Percentiles rank a stretch among this genome's conserved stretches.
Conservation (phyloP, 768 basidiomycete species). For the Hirschioporus abietinus region DNA sequence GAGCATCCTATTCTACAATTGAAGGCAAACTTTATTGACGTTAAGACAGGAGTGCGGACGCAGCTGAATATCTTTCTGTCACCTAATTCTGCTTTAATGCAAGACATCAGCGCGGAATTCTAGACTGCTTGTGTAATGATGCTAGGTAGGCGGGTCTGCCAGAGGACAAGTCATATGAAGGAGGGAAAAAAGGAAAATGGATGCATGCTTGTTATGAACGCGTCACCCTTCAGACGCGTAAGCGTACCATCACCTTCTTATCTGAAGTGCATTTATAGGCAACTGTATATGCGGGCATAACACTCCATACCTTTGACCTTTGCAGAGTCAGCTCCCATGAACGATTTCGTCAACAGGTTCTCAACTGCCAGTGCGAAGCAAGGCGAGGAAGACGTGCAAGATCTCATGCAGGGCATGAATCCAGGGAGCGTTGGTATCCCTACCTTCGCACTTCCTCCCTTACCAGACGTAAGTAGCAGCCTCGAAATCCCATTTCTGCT, state of each 20-base stretch:
- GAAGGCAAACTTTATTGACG: too few species aligned
- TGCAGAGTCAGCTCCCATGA: slow-evolving; percentile 47
- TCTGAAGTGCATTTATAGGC: not conserved
- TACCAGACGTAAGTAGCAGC: slow-evolving; percentile 61
- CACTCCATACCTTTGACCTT: not conserved
- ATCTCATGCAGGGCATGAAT: too few species aligned
- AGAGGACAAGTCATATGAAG: not conserved
- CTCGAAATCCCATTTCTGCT: too few species aligned
- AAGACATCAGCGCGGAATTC: too few species aligned
- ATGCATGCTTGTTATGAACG: slow-evolving; percentile 10
- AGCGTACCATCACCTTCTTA: slow-evolving; percentile 14
- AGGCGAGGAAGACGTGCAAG: slow-evolving; percentile 56
- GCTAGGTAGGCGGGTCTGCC: too few species aligned
- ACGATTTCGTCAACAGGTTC: slow-evolving; percentile 62
- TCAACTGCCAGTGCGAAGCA: slow-evolving; percentile 48
- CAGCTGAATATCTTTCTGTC: too few species aligned
- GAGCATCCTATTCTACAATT: too few species aligned
- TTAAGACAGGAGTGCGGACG: too few species aligned
- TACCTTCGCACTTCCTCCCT: slow-evolving; percentile 63
- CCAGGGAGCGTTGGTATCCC: slow-evolving; percentile 63
- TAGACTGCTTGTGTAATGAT: too few species aligned
- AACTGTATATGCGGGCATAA: not conserved
- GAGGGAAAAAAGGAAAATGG: not conserved
- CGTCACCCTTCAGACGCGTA: slow-evolving; percentile 27
- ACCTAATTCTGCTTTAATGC: too few species aligned